A percentile compares a stretch with the other conserved stretches of the same genome.
Evolutionary conservation across 139 green algal genomes (phyloP).

Genomic region (Chlorella sorokiniana): DNA sequence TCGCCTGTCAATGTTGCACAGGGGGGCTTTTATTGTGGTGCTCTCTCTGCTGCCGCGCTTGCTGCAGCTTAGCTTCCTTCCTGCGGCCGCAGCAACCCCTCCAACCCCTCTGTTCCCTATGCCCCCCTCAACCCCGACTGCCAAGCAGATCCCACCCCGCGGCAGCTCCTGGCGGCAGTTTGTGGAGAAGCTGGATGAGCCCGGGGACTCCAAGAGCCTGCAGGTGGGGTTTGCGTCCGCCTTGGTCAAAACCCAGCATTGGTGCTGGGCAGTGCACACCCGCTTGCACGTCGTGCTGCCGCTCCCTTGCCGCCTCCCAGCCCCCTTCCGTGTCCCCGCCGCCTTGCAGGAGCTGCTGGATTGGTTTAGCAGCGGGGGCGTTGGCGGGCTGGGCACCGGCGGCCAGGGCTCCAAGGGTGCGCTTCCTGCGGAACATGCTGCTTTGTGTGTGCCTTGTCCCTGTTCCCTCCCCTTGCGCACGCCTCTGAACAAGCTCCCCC

Average conservation of each 20-base stretch:
- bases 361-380: conserved; percentile 8
- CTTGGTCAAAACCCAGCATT: too few species aligned
- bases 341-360: conserved; percentile 19
- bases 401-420: neutral
- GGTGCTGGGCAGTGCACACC: too few species aligned
- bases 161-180: conserved; percentile 17
- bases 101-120: neutral
- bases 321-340: neutral
- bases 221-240: too few species aligned
- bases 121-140: neutral
- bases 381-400: neutral
- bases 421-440: neutral
- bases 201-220: conserved; percentile 5
- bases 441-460: neutral
- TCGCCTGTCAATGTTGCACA: too few species aligned
- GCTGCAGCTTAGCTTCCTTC: neutral
- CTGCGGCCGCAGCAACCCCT: too few species aligned
- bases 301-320: too few species aligned
- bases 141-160: too few species aligned
- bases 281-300: too few species aligned
- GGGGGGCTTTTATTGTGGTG: neutral
- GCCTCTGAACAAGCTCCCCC: neutral
- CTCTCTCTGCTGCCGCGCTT: neutral
- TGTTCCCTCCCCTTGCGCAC: neutral
- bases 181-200: conserved; percentile 22